phyloP scores from a whole-genome alignment of 148 eudicot species.

The Tetragonia tetragonoides region DNA sequence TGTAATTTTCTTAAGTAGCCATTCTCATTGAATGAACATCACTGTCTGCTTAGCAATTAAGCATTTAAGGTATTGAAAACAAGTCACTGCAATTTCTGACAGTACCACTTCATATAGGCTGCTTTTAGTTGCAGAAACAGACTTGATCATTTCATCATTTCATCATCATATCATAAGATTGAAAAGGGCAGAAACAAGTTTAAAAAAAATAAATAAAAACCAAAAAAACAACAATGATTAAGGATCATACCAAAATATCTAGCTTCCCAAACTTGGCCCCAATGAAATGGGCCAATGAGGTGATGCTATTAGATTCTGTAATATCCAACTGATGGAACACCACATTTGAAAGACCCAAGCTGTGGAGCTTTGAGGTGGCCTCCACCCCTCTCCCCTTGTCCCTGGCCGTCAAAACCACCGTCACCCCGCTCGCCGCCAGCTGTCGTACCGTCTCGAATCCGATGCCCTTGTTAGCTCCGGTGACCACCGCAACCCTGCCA shows the following conservation, averaged over 20 bases:
- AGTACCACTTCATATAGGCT: too few species aligned
- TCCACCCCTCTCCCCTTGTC: slow-evolving; percentile 23
- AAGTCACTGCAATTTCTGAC: too few species aligned
- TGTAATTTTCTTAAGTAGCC: too few species aligned
- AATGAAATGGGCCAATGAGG: slow-evolving; percentile 18
- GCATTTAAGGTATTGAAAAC: too few species aligned
- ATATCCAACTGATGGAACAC: slow-evolving; percentile 28
- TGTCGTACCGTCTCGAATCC: slow-evolving; percentile 23
- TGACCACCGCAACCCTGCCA: slow-evolving; percentile 28
- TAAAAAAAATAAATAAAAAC: too few species aligned
- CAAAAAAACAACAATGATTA: background rate
- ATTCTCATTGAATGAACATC: too few species aligned
- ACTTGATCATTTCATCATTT: too few species aligned
- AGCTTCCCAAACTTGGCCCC: slow-evolving; percentile 24
- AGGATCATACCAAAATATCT: slow-evolving; percentile 28
- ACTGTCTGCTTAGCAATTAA: too few species aligned
- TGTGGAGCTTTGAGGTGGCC: slow-evolving; percentile 22
- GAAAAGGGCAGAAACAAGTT: too few species aligned
- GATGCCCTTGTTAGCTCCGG: slow-evolving; percentile 29
- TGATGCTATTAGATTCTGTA: slow-evolving; percentile 13
- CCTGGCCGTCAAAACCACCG: slow-evolving; percentile 28
- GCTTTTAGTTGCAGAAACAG: too few species aligned
- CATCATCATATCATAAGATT: too few species aligned
- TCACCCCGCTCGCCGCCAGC: slow-evolving; percentile 19
- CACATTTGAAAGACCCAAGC: slow-evolving; percentile 18